A percentile compares a stretch with the other conserved stretches of the same genome.
Conservation (phyloP, 257 asterid species). For the Solanum gracilifrons region DNA sequence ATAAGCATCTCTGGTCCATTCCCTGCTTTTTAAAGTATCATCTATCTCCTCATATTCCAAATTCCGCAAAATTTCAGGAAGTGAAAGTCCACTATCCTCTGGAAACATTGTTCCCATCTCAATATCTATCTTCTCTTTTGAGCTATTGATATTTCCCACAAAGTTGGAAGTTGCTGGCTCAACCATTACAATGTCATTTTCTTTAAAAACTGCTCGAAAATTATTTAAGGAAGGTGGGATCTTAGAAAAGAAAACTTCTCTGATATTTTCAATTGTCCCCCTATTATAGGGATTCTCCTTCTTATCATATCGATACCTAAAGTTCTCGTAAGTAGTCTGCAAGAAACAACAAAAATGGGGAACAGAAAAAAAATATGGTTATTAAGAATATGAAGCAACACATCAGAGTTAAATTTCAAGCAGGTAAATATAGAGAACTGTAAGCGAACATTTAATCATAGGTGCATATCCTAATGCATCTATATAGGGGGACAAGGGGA, state of each 20-base stretch:
- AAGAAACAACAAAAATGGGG: neutral
- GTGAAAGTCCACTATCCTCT: constrained; percentile 24
- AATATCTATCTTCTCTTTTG: constrained; percentile 58
- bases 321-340: constrained; percentile 96
- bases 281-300: constrained; percentile 86
- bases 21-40: constrained; percentile 27
- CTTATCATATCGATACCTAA: constrained; percentile 63
- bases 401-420: neutral
- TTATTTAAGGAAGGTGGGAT: constrained; percentile 69
- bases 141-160: constrained; percentile 27
- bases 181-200: constrained; percentile 35
- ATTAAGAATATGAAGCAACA: neutral
- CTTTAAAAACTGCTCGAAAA: constrained; percentile 41
- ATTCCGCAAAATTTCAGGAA: constrained; percentile 56
- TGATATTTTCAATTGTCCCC: constrained; percentile 54
- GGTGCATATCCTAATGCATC: neutral
- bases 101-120: constrained; percentile 53
- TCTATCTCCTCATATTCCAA: constrained; percentile 47
- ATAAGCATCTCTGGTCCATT: constrained; percentile 26
- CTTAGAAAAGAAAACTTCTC: constrained; percentile 59
- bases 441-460: neutral
- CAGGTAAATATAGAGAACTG: neutral
- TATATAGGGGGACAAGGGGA: neutral
- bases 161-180: constrained; percentile 26
- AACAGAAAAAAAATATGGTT: neutral